Evolutionary conservation across 306 rosid species (phyloP).

Genomic region (Lagenaria siceraria): DNA sequence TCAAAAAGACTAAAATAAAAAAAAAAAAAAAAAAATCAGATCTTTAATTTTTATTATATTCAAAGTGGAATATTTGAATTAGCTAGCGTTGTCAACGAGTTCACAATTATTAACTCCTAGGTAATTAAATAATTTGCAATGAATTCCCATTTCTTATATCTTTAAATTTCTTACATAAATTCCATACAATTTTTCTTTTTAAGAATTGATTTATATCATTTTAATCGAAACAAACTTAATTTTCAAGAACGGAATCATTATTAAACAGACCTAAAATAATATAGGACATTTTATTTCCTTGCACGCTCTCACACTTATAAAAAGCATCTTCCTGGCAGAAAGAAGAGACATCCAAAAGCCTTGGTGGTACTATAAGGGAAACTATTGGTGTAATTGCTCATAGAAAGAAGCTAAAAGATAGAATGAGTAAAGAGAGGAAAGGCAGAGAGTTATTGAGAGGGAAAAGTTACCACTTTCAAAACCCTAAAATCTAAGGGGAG

Average conservation of each 20-base stretch:
- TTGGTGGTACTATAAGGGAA: not conserved
- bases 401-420: not conserved
- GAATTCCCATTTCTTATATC: not conserved
- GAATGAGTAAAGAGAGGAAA: not conserved
- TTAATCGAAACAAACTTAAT: not conserved
- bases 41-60: not conserved
- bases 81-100: not conserved
- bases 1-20: slow-evolving; percentile 11
- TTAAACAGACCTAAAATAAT: not conserved
- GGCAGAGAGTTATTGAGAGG: not conserved
- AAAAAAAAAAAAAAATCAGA: not conserved
- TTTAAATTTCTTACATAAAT: not conserved
- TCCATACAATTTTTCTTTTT: not conserved
- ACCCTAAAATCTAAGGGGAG: not conserved
- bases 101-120: not conserved
- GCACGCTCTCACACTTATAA: not conserved
- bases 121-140: not conserved
- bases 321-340: not conserved
- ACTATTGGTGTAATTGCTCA: not conserved
- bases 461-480: slow-evolving; percentile 5
- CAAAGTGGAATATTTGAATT: not conserved
- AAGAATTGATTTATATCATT: not conserved
- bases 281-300: not conserved
- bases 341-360: slow-evolving; percentile 5
- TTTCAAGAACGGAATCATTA: not conserved